Percentiles rank a stretch among this genome's conserved stretches.
Evolutionary conservation across 768 basidiomycete species (phyloP).

Genomic region (Vararia minispora): DNA sequence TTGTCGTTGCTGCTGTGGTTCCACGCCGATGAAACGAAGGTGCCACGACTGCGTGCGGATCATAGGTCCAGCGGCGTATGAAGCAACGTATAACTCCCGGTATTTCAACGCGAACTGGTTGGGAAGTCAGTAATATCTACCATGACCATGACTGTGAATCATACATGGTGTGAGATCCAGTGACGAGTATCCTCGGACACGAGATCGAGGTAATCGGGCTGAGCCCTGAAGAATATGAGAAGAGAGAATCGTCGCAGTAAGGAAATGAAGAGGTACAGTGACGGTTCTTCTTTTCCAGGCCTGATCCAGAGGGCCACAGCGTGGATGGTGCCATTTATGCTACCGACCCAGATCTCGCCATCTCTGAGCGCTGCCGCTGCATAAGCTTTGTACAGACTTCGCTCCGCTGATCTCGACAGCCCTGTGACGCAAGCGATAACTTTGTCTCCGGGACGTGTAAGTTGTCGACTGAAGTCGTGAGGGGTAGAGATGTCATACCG

Average conservation of each 20-base stretch:
- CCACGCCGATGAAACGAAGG: conserved; percentile 2
- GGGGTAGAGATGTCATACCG: neutral
- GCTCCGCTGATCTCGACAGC: neutral
- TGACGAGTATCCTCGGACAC: conserved; percentile 1
- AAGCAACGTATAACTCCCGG: neutral
- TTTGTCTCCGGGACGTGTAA: conserved; percentile 1
- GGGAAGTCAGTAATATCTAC: neutral
- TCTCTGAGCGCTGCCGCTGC: neutral
- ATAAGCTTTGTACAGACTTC: conserved; percentile 1
- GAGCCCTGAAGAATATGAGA: neutral
- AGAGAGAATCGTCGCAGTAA: neutral
- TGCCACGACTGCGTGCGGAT: conserved; percentile 3
- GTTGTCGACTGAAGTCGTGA: neutral
- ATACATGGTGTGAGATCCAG: neutral
- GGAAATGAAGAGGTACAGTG: neutral
- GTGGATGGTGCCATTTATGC: neutral
- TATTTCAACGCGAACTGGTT: conserved; percentile 1
- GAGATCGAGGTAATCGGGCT: neutral
- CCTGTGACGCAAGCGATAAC: conserved; percentile 4
- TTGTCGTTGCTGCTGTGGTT: neutral
- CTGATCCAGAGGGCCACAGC: conserved; percentile 5
- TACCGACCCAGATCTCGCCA: conserved; percentile 7
- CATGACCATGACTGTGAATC: no score
- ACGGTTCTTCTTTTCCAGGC: conserved; percentile 3
- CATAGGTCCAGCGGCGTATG: neutral